Conservation (phyloP, 106 monocot species). For the Dendrobium officinale region DNA sequence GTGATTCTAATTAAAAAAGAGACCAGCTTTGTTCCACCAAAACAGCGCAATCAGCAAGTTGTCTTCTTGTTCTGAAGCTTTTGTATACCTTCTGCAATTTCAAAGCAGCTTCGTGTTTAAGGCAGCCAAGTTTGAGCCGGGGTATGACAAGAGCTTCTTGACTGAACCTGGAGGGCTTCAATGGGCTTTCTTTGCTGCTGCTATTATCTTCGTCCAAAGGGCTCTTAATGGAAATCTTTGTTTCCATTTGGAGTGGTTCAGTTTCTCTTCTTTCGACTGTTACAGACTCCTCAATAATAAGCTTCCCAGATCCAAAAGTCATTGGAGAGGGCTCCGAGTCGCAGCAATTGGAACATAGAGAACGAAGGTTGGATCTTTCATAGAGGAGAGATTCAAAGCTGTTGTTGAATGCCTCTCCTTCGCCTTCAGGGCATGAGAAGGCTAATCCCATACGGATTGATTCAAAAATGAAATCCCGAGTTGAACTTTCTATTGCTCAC, state of each 20-base stretch:
- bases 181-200: not conserved
- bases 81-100: conserved; percentile 91
- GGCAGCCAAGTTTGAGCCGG: not conserved
- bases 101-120: conserved; percentile 61
- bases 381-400: conserved; percentile 28
- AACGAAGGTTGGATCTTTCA: conserved; percentile 13
- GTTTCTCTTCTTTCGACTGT: conserved; percentile 40
- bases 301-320: conserved; percentile 50
- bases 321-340: conserved; percentile 27
- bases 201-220: conserved; percentile 5
- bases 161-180: conserved; percentile 15
- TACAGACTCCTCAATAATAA: conserved; percentile 46
- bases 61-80: conserved; percentile 81
- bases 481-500: too few relatives aligned
- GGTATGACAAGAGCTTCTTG: not conserved
- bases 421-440: conserved; percentile 20
- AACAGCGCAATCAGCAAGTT: conserved; percentile 94
- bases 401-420: conserved; percentile 15
- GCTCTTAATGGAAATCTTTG: conserved; percentile 23
- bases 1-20: not conserved
- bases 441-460: conserved; percentile 20
- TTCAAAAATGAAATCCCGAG: not conserved
- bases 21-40: conserved; percentile 83
- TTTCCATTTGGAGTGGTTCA: conserved; percentile 25
- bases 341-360: conserved; percentile 32